Percentiles rank a stretch among this genome's conserved stretches.
Conservation (phyloP, 2,329 filamentous ascomycete genomes). For the Fusarium udum region DNA sequence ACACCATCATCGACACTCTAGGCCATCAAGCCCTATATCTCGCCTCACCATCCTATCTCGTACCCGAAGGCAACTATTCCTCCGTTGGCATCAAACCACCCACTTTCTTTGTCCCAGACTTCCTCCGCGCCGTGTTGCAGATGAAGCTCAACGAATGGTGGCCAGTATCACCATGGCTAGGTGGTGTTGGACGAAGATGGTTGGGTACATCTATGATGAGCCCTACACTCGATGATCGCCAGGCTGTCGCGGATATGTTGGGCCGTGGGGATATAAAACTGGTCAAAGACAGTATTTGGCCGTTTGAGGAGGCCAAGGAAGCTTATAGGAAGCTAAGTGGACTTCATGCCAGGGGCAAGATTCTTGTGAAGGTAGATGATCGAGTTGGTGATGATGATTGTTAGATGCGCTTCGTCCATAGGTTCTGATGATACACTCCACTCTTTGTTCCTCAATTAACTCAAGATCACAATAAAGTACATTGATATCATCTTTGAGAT, state of each 20-base stretch:
- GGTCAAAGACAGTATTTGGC: not conserved
- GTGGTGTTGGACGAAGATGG: slow-evolving; percentile 51
- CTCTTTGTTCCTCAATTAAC: not conserved
- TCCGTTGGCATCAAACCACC: slow-evolving; percentile 38
- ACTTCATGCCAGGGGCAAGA: slow-evolving; percentile 51
- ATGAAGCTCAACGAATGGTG: slow-evolving; percentile 53
- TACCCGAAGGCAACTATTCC: not conserved
- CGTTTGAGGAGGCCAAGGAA: not conserved
- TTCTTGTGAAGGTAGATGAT: slow-evolving; percentile 48
- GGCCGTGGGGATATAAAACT: not conserved
- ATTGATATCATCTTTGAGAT: not conserved
- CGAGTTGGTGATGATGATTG: slow-evolving; percentile 38
- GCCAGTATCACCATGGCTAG: slow-evolving; percentile 49
- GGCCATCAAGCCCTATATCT: slow-evolving; percentile 1
- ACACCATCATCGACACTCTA: not conserved
- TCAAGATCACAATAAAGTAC: not conserved
- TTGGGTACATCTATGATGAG: slow-evolving; percentile 48
- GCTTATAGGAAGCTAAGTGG: not conserved
- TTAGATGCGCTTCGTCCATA: not conserved
- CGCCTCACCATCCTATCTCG: not conserved
- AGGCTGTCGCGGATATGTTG: slow-evolving; percentile 45
- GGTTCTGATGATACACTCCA: not conserved
- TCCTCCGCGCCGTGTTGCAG: slow-evolving; percentile 45
- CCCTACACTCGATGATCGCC: slow-evolving; percentile 46
- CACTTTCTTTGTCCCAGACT: slow-evolving; percentile 43